phyloP scores from a whole-genome alignment of 202 grass and related monocot genomes.

The Hordeum pubiflorum region DNA sequence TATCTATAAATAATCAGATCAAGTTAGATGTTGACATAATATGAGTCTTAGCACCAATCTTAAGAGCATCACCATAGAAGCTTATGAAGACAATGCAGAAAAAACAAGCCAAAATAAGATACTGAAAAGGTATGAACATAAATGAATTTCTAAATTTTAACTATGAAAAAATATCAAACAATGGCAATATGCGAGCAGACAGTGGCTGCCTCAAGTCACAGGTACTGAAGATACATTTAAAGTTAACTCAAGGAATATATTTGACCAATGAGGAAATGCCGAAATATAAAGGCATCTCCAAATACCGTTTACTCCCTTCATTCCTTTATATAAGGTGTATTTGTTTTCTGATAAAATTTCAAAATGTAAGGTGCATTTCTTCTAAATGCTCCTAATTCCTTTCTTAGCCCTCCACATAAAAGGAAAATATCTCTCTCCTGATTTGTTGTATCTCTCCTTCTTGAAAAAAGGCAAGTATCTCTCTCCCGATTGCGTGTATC shows the following conservation, averaged over 20 bases:
- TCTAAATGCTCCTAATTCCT: too few species aligned
- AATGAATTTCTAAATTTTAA: slow-evolving; percentile 1
- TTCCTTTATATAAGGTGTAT: too few species aligned
- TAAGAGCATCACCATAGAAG: not conserved
- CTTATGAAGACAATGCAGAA: not conserved
- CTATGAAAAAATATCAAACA: not conserved
- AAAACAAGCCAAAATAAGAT: not conserved
- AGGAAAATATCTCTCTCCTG: too few species aligned
- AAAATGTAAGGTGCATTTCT: too few species aligned
- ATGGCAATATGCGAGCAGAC: not conserved
- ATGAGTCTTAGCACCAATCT: slow-evolving; percentile 10
- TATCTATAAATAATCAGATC: slow-evolving; percentile 43
- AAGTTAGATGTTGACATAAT: not conserved
- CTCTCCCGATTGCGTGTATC: too few species aligned
- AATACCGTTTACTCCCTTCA: not conserved
- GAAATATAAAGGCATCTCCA: not conserved
- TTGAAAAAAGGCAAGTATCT: too few species aligned
- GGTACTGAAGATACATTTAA: not conserved
- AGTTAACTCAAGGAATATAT: not conserved
- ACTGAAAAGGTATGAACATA: not conserved
- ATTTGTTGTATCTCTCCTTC: too few species aligned
- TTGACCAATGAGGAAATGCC: not conserved
- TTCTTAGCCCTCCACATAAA: too few species aligned
- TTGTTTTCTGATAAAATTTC: too few species aligned
- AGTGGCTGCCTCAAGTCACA: not conserved